Evolutionary conservation across 1,139 yeast species (phyloP), one percentile per base, ranked within the genome.

Genomic region (Trichomonascaceae sp.): DNA sequence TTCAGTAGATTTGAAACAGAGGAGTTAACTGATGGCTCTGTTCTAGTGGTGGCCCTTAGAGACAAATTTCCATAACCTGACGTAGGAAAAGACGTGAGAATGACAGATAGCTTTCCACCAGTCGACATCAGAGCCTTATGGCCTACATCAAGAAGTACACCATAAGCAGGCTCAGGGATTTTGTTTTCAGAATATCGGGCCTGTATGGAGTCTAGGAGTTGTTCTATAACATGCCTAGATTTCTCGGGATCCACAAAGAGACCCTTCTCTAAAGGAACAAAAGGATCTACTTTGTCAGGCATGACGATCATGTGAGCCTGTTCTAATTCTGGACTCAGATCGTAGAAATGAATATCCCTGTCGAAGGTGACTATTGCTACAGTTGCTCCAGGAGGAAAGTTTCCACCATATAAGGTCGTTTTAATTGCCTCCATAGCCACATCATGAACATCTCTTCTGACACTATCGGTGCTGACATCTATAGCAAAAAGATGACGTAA

Each of bases 41-140:
- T 52, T n/a, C 48, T 52, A 38, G 53, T 50, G 66, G 70, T 50
- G 27, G 73, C 74, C 22, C 87, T 83, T 56, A 79, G 74, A 18
- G 75, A 74, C 50, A 91, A 75, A n/a, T 80, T 75, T 1, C 98
- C 98, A 0, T 93, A 87, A 0, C 96, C 96, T 79, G 84, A 79
- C 0, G 89, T 79, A 8, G 99, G 96, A 43, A 90, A 70, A 1
- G 83, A 74, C 1, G 89, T 77, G 51, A 91, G 73, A 3, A 87
- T 70, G 0, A 88, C 79, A 18, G 87, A 79, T 43, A 91, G 83
- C 62, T 91, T 88, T 61, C 97, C 97, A 10, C 80, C 80, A 2
- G 68, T 65, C 0, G 85, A 84, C 43, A 78, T 78, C 46, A 91
- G 74, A n/a, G 91, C 84, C 59, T 81, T 66, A 63, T 77, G 73